Base-by-base conservation (phyloP, 208 protist genomes). In the Acanthamoeba castellanii region DNA sequence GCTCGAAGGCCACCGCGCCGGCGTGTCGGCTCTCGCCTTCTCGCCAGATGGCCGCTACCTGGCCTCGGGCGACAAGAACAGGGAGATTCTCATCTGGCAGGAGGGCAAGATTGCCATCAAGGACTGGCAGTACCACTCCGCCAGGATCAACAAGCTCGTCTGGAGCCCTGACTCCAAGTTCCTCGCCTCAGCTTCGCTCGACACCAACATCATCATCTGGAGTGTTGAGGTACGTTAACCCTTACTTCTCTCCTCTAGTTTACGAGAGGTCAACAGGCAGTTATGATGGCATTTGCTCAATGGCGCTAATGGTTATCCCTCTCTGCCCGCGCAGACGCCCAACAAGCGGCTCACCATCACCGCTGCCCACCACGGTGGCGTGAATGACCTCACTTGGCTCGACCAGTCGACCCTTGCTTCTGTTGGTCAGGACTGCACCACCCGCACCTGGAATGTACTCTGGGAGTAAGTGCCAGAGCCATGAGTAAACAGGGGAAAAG, bases 21-120 rank as follows among this genome's bases (percentile, higher is more conserved):
- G 42, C 59, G 50, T 93, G 22, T 55, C 88, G 2, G 59, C 64
- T 27, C 59, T 93, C 18, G 37, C 61, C 59, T 98, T 95, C 91
- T 98, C 97, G 6, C 96, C 97, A 45, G 87, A 96, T 70, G 97
- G 97, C 34, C 50, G 16, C 16, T 87, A 94, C 27, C 94, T 98
- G 8, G 97, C 97, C 16, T 82, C 96, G 9, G 96, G 89, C 59
- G 96, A 97, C 81, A 64, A 95, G 3, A 96, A 92, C 61, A 84
- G 96, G 59, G 78, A 97, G 59, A 90, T 98, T 55, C 68, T 96
- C 52, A 72, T 97, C 61, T 97, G 85, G 84, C 70, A 97, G n/a
- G 88, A 93, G 14, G 88, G 88, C 7, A 89, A 89, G 30, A 45
- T 89, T n/a, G 52, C 50, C 59, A 76, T 93, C 32, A 70, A 76